Conservation (phyloP, 2,329 filamentous ascomycete genomes). For the Fusarium drepaniforme region DNA sequence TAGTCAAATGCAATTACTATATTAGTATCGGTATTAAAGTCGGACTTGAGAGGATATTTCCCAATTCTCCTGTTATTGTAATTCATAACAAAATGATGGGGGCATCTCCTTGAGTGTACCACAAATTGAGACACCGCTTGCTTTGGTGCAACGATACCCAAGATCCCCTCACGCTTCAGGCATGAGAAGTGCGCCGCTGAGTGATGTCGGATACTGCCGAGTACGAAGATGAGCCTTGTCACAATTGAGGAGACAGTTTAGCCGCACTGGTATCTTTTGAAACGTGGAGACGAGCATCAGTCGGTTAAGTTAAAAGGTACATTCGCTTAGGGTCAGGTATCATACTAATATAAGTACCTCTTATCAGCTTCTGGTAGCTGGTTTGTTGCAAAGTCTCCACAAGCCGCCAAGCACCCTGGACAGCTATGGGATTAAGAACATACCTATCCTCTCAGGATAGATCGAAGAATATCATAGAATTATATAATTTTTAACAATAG, state of each 20-base stretch:
- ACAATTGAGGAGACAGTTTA: not conserved
- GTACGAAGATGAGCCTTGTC: not conserved
- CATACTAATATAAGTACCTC: too few species aligned
- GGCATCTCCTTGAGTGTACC: not conserved
- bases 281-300: not conserved
- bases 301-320: not conserved
- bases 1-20: not conserved
- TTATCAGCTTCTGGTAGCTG: too few species aligned
- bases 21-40: not conserved
- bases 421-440: too few species aligned
- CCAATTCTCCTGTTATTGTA: not conserved
- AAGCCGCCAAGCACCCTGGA: too few species aligned
- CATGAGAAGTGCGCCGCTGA: not conserved
- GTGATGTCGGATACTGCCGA: not conserved
- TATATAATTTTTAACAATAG: too few species aligned
- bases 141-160: not conserved
- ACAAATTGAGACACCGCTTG: not conserved
- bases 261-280: too few species aligned
- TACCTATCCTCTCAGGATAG: too few species aligned
- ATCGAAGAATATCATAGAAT: too few species aligned
- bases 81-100: not conserved
- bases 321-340: too few species aligned
- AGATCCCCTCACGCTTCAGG: not conserved
- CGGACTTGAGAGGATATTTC: not conserved
- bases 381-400: too few species aligned